phyloP scores from a whole-genome alignment of 2,329 filamentous ascomycete species.

The Cladosporium sp. region DNA sequence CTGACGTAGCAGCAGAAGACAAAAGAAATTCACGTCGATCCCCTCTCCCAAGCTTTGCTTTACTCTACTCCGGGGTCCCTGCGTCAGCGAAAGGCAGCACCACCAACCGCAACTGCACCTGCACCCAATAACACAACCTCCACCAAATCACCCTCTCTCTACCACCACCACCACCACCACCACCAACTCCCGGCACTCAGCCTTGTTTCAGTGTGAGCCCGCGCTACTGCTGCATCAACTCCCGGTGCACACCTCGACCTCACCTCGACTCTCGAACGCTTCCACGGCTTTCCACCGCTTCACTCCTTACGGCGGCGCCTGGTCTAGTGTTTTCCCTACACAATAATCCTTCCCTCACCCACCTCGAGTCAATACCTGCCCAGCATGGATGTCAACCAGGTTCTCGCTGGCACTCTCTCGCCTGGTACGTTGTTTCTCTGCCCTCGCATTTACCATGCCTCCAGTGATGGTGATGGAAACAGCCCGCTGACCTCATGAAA shows the following conservation, averaged over 20 bases:
- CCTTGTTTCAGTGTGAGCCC: neutral
- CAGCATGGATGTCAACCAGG: slow-evolving; percentile 95
- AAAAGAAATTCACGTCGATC: neutral
- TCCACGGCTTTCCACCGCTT: slow-evolving; percentile 4
- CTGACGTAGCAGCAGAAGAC: neutral
- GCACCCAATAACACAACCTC: neutral
- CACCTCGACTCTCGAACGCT: neutral
- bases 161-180: neutral
- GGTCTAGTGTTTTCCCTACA: slow-evolving; percentile 3
- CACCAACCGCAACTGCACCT: slow-evolving; percentile 7
- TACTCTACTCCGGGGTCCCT: neutral
- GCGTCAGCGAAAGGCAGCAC: slow-evolving; percentile 15
- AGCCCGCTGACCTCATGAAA: slow-evolving; percentile 29
- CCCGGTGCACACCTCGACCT: neutral
- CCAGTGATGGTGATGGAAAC: neutral
- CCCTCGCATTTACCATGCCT: neutral
- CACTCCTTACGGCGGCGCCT: slow-evolving; percentile 18
- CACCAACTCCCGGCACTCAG: slow-evolving; percentile 9
- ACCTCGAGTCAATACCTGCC: slow-evolving; percentile 14
- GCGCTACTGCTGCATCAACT: neutral
- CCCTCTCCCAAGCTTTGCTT: slow-evolving; percentile 8
- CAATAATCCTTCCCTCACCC: neutral
- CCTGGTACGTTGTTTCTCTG: slow-evolving; percentile 64
- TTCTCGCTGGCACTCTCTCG: slow-evolving; percentile 95
- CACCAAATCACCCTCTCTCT: neutral